Base-by-base conservation (phyloP, 345 rosid species). In the Cardiospermum halicacabum region DNA sequence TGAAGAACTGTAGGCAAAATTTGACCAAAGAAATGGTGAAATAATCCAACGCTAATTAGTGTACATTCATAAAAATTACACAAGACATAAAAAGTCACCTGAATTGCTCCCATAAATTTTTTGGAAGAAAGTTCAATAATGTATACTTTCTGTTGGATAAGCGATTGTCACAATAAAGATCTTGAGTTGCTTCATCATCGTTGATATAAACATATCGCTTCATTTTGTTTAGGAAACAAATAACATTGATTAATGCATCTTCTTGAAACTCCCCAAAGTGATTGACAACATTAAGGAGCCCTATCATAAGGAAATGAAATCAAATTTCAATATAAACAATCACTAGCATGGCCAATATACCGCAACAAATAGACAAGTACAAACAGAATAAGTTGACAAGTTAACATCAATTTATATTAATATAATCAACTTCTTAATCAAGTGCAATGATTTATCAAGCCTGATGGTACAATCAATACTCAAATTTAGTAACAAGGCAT, bases 101-200 rank as follows among this genome's bases (percentile, higher is more conserved):
- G 80, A 94, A 94, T 74, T 91, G 99, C 85, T 94, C 99, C 86
- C 80, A 79, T 58, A 95, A 73, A 73, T 91, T 95, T 69, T 95
- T 95, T 0, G 97, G 97, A 70, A 95, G 82, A 69, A 95, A 95
- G 73, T 91, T 95, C 84, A 82, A 66, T 34, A 89, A 22, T 1
- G 96, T 95, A 60, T 95, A 91, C 73, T 95, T 95, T 68, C 91
- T 77, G 77, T 95, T 95, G 28, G 97, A 95, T 48, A 95, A 77
- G 36, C 85, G 92, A 71, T 95, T 95, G 68, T 84, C 97, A 45
- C 96, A 77, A 81, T 81, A 89, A 58, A 85, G 77, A 70, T 81
- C 89, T 45, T 76, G 79, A 1, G 93, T 81, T 40, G 93, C 78
- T 73, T 83, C 90, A 56, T 87, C 93, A 16, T 91, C 96, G 65